Conservation (phyloP, 257 asterid species). For the Avicennia marina region DNA sequence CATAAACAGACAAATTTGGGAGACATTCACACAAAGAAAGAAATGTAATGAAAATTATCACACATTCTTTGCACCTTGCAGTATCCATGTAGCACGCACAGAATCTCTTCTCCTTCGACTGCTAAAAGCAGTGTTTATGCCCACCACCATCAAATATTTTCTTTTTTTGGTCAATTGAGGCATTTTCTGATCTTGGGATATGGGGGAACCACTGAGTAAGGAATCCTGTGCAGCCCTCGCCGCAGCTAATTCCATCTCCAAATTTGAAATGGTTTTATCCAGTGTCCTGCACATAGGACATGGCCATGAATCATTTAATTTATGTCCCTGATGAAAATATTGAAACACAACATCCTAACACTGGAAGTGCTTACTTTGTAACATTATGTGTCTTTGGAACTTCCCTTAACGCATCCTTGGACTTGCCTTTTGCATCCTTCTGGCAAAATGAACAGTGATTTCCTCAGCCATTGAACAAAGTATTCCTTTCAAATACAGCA, state of each 20-base stretch:
- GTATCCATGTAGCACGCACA: conserved; percentile 89
- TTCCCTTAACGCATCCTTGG: conserved; percentile 37
- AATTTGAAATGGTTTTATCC: conserved; percentile 69
- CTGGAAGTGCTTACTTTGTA: conserved; percentile 43
- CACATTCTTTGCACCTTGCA: conserved; percentile 57
- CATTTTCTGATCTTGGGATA: conserved; percentile 49
- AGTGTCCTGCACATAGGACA: conserved; percentile 44
- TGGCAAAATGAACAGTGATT: conserved; percentile 23
- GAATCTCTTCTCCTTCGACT: conserved; percentile 93
- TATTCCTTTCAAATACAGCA: background rate
- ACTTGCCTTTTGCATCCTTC: conserved; percentile 37
- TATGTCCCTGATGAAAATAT: background rate
- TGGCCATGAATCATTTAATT: conserved; percentile 9
- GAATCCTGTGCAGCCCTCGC: conserved; percentile 87
- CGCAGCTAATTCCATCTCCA: conserved; percentile 84
- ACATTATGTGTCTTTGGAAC: conserved; percentile 52
- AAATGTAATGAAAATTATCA: too few species aligned
- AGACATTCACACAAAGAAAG: background rate
- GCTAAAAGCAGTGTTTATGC: conserved; percentile 84
- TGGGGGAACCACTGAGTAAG: conserved; percentile 55
- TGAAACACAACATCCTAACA: background rate
- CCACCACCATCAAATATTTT: conserved; percentile 79
- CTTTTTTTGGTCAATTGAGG: conserved; percentile 53
- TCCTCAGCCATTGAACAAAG: background rate
- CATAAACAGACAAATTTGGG: background rate